Evolutionary conservation across 2,329 filamentous ascomycete species (phyloP).

Genomic region (Aulographum hederae): DNA sequence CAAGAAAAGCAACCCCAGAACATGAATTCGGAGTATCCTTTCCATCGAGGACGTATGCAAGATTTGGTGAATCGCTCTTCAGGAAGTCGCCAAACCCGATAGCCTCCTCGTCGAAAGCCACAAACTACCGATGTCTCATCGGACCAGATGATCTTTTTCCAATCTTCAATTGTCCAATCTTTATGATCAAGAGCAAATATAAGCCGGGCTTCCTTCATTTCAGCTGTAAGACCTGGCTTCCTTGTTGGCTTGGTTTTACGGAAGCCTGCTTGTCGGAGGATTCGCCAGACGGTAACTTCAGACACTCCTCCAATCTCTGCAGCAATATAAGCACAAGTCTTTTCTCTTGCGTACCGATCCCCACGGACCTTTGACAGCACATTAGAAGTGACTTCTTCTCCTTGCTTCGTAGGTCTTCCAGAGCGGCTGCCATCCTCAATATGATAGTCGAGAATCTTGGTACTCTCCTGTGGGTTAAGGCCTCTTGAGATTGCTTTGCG

Average conservation of each 20-base stretch:
- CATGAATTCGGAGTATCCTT: neutral
- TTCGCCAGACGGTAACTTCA: neutral
- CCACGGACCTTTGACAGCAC: neutral
- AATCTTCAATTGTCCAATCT: neutral
- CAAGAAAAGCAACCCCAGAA: too few species aligned
- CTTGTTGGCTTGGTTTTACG: neutral
- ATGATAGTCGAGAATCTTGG: neutral
- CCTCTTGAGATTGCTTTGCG: neutral
- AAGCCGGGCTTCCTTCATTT: neutral
- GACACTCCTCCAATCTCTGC: neutral
- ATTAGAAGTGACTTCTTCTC: neutral
- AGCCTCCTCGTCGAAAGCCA: neutral
- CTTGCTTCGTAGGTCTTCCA: neutral
- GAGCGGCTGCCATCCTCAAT: slow-evolving; percentile 12
- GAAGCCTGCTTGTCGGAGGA: neutral
- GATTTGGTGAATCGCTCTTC: neutral
- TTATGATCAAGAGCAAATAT: neutral
- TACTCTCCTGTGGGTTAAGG: neutral
- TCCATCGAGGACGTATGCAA: neutral
- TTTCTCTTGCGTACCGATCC: neutral
- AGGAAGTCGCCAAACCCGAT: neutral
- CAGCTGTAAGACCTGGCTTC: neutral
- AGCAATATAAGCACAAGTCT: slow-evolving; percentile 1
- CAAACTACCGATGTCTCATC: neutral
- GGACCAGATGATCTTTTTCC: neutral